A percentile compares a stretch with the other conserved stretches of the same genome.
phyloP scores from a whole-genome alignment of 1,284 basidiomycete species.

The Pascua sp. region DNA sequence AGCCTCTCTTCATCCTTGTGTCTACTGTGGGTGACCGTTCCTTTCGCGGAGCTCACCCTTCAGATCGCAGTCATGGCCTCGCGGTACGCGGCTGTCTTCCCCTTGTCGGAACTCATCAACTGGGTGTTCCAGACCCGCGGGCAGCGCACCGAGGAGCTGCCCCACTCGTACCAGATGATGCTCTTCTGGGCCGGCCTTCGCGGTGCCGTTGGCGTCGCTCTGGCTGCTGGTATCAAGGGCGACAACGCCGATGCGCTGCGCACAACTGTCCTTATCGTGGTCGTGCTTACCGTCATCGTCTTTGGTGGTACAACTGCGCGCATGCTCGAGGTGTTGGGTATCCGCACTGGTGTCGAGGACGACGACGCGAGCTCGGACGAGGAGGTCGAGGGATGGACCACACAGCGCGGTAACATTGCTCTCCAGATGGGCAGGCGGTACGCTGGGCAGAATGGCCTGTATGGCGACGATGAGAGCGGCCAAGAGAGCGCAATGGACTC shows the following conservation, averaged over 20 bases:
- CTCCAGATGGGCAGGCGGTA: constrained; percentile 41
- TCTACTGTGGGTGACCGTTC: constrained; percentile 57
- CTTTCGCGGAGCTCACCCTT: not conserved
- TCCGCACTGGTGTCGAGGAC: constrained; percentile 91
- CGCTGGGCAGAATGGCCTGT: constrained; percentile 40
- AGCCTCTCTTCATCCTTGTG: constrained; percentile 90
- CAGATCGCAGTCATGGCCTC: constrained; percentile 85
- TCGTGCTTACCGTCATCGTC: constrained; percentile 89
- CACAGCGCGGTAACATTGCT: constrained; percentile 38
- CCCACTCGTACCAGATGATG: constrained; percentile 97
- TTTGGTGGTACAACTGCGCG: constrained; percentile 95
- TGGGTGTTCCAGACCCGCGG: constrained; percentile 78
- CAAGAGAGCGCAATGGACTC: constrained; percentile 26
- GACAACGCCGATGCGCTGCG: constrained; percentile 84
- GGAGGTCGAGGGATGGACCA: constrained; percentile 58
- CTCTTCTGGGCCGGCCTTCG: constrained; percentile 97
- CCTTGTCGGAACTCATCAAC: constrained; percentile 93
- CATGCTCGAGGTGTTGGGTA: constrained; percentile 97
- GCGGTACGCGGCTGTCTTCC: constrained; percentile 93
- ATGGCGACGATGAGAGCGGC: constrained; percentile 31
- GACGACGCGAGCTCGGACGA: constrained; percentile 76
- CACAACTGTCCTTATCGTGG: constrained; percentile 91
- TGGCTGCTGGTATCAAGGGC: constrained; percentile 92
- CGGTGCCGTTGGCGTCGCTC: constrained; percentile 93
- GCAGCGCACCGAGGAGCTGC: constrained; percentile 78